Percentiles rank a stretch among this genome's conserved stretches.
phyloP scores from a whole-genome alignment of 257 asterid genomes.

The Anisodus acutangulus region DNA sequence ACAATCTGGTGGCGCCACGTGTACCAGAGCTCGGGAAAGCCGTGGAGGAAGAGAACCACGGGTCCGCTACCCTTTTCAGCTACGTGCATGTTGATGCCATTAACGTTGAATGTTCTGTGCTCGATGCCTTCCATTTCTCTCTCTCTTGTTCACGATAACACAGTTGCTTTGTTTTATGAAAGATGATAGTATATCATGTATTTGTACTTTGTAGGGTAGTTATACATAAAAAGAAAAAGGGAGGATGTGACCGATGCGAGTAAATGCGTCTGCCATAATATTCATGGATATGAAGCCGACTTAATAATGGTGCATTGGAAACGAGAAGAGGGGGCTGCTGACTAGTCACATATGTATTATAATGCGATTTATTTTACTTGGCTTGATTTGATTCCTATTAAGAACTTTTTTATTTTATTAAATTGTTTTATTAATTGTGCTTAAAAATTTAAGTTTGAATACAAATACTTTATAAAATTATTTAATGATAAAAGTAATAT shows the following conservation, averaged over 20 bases:
- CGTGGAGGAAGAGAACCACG: conserved; percentile 78
- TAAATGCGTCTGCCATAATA: neutral
- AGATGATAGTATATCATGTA: neutral
- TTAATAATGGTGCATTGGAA: neutral
- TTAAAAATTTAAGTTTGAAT: too few relatives aligned
- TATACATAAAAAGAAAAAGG: neutral
- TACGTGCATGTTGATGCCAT: conserved; percentile 84
- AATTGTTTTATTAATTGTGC: too few relatives aligned
- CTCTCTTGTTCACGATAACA: neutral
- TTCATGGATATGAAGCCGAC: neutral
- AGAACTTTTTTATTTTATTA: too few relatives aligned
- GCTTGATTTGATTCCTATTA: too few relatives aligned
- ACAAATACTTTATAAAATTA: too few relatives aligned
- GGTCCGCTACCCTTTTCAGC: conserved; percentile 81
- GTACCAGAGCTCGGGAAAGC: conserved; percentile 94
- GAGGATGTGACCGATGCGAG: neutral
- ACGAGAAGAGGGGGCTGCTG: neutral
- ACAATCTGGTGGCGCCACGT: conserved; percentile 87
- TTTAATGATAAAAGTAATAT: too few relatives aligned
- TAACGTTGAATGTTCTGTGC: conserved; percentile 60
- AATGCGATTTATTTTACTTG: too few relatives aligned
- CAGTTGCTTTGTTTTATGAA: too few relatives aligned
- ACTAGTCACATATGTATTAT: neutral
- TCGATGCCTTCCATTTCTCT: conserved; percentile 54
- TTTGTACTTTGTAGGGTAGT: neutral